A percentile compares a stretch with the other conserved stretches of the same genome.
Conservation (phyloP, 768 basidiomycete genomes). For the Pleurotus salmoneostramineus region DNA sequence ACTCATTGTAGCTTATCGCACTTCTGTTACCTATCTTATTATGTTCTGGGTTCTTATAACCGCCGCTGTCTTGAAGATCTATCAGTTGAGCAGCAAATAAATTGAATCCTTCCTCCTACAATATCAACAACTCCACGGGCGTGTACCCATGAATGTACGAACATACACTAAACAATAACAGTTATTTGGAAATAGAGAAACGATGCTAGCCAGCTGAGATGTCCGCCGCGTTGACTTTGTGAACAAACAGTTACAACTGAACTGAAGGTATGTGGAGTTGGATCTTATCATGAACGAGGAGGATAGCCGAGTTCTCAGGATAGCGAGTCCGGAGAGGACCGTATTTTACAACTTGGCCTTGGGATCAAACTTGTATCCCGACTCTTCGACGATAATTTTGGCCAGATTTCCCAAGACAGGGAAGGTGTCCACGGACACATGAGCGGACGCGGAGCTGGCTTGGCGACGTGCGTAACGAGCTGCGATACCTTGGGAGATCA, state of each 20-base stretch:
- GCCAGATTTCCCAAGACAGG: conserved; percentile 65
- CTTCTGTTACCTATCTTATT: neutral
- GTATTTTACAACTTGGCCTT: conserved; percentile 16
- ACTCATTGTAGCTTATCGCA: too few relatives aligned
- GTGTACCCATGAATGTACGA: neutral
- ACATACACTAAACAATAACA: neutral
- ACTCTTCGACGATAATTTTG: conserved; percentile 51
- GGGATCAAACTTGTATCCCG: conserved; percentile 28
- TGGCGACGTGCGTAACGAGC: conserved; percentile 83
- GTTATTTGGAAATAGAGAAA: too few relatives aligned
- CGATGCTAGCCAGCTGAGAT: too few relatives aligned
- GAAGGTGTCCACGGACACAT: conserved; percentile 40
- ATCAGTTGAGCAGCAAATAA: neutral
- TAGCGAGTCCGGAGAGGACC: too few relatives aligned
- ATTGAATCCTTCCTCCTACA: too few relatives aligned
- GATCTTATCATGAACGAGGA: too few relatives aligned
- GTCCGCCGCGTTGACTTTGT: too few relatives aligned
- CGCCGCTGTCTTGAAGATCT: neutral
- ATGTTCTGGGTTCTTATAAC: neutral
- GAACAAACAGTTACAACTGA: too few relatives aligned
- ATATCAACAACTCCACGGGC: neutral
- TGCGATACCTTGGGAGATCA: conserved; percentile 89
- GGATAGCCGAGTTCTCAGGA: too few relatives aligned
- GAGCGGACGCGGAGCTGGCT: conserved; percentile 82
- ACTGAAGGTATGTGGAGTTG: too few relatives aligned